Evolutionary conservation across 306 rosid species (phyloP).

Genomic region (Medicago arabica): DNA sequence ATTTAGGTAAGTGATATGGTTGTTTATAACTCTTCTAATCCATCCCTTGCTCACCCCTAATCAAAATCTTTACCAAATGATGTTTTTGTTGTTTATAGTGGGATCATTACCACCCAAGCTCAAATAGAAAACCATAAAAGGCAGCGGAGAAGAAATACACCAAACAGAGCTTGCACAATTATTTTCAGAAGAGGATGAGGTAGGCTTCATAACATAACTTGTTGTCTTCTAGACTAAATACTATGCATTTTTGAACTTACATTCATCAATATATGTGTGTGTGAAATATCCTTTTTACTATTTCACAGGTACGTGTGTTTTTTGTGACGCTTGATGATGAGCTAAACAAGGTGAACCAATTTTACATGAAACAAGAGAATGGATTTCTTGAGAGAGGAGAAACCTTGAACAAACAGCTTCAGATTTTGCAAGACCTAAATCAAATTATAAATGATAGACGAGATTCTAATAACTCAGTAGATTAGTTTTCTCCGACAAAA

Average conservation of each 20-base stretch:
- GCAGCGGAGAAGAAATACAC: constrained; percentile 55
- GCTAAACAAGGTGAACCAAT: constrained; percentile 79
- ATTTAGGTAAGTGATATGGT: too few relatives aligned
- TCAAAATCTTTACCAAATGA: too few relatives aligned
- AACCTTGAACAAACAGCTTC: constrained; percentile 64
- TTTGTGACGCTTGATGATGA: constrained; percentile 74
- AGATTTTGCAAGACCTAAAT: constrained; percentile 61
- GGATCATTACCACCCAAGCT: too few relatives aligned
- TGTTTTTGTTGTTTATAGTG: too few relatives aligned
- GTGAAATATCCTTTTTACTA: not conserved
- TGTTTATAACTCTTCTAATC: too few relatives aligned
- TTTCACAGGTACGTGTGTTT: too few relatives aligned
- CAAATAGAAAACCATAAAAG: constrained; percentile 54
- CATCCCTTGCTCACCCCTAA: too few relatives aligned
- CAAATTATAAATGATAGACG: constrained; percentile 53
- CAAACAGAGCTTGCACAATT: constrained; percentile 86
- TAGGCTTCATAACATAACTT: not conserved
- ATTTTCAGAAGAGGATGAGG: constrained; percentile 88
- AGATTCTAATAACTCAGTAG: constrained; percentile 51
- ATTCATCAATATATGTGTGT: not conserved
- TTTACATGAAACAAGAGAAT: constrained; percentile 62
- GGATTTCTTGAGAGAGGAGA: constrained; percentile 78
- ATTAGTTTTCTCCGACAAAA: constrained; percentile 28
- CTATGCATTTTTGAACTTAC: not conserved
- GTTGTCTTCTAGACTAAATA: too few relatives aligned